Evolutionary conservation across 345 rosid species (phyloP).

Genomic region (Laguncularia racemosa): DNA sequence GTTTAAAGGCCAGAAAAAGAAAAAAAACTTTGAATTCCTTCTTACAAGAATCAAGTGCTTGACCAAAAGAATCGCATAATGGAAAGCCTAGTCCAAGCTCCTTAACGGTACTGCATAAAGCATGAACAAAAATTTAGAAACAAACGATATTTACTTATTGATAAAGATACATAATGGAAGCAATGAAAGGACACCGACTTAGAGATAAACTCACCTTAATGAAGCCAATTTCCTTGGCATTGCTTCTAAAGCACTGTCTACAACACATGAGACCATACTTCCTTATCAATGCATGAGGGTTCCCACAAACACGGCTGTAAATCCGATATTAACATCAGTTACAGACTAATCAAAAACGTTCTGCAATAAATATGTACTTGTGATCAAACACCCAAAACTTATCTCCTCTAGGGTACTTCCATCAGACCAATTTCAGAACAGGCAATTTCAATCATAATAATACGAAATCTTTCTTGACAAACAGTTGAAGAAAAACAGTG

Average conservation of each 20-base stretch:
- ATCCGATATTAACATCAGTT: not conserved
- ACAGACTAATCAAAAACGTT: no score
- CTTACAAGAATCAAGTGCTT: not conserved
- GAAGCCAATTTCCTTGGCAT: conserved; percentile 40
- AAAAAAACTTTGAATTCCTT: conserved; percentile 2
- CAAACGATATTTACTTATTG: no score
- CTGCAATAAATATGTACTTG: no score
- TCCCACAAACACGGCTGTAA: conserved; percentile 36
- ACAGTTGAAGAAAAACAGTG: no score
- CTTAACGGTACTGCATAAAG: conserved; percentile 20
- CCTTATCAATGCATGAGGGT: conserved; percentile 31
- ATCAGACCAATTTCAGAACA: no score
- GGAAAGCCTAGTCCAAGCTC: not conserved
- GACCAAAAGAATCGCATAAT: not conserved
- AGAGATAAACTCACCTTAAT: conserved; percentile 29
- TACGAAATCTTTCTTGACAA: no score
- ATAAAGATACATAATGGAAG: no score
- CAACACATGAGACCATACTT: conserved; percentile 39
- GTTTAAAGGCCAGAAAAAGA: not conserved
- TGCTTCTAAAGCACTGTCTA: conserved; percentile 36
- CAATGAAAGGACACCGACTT: no score
- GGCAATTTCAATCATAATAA: no score
- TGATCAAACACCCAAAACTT: no score
- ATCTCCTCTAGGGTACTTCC: no score
- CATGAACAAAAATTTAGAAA: not conserved